These are phyloP conservation scores for Barnettozyma pratensis DNA, from an alignment of 805 yeast species.

Conservation along the genomic window DNA sequence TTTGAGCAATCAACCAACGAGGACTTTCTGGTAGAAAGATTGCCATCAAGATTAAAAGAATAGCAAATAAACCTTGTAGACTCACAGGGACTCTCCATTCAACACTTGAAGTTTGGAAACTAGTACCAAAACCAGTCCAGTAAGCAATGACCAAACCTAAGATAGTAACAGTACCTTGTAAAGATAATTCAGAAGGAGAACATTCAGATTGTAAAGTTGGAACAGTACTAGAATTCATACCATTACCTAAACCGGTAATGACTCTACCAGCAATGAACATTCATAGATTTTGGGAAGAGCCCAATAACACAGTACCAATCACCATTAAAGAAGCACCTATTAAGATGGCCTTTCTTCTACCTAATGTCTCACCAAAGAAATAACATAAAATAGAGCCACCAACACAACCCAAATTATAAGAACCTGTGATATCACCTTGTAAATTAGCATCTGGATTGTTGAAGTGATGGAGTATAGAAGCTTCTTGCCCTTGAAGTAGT, in stretches of 20 bases:
- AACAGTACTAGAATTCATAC: conserved; percentile 69
- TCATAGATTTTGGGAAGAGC: conserved; percentile 50
- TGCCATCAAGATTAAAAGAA: conserved; percentile 7
- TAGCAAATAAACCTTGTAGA: conserved; percentile 51
- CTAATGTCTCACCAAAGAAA: conserved; percentile 53
- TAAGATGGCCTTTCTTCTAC: conserved; percentile 61
- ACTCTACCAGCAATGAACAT: conserved; percentile 64
- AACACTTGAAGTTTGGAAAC: conserved; percentile 36
- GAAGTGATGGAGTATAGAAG: conserved; percentile 22
- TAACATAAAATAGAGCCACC: conserved; percentile 64
- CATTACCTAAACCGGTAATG: conserved; percentile 70
- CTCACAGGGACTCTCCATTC: conserved; percentile 72
- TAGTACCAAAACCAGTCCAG: conserved; percentile 63
- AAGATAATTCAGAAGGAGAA: conserved; percentile 1
- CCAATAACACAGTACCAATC: conserved; percentile 59
- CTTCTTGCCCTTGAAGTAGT: neutral
- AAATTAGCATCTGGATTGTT: conserved; percentile 26
- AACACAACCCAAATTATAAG: conserved; percentile 73
- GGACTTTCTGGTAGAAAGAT: conserved; percentile 47
- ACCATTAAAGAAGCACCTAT: conserved; percentile 52
- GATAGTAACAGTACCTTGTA: conserved; percentile 58
- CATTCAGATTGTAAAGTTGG: conserved; percentile 80
- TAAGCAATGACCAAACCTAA: conserved; percentile 66
- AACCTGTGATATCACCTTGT: conserved; percentile 68
- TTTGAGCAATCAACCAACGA: conserved; percentile 46